These are phyloP conservation scores for Phytophthora pinifolia DNA, from an alignment of 352 stramenopile genomes.

Conservation along the genomic window DNA sequence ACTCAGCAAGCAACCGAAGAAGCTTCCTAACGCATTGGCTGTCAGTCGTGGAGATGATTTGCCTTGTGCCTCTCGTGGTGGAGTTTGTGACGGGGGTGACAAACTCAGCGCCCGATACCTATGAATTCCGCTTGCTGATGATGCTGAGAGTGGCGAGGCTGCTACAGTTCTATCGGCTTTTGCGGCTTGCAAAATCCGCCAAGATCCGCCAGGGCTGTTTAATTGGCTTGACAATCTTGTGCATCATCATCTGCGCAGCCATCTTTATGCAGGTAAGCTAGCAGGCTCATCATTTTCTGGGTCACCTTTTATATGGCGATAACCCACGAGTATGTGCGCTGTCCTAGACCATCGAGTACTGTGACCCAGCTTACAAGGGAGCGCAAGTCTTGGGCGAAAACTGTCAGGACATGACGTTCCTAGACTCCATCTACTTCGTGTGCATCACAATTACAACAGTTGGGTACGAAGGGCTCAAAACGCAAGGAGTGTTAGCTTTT, in stretches of 20 bases:
- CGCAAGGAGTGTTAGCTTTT: too few species aligned
- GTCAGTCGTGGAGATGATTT: conserved; percentile 57
- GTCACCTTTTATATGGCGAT: not conserved
- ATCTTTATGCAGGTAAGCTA: conserved; percentile 54
- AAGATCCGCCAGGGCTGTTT: conserved; percentile 55
- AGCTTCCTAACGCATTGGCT: conserved; percentile 62
- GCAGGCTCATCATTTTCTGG: too few species aligned
- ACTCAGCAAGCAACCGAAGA: conserved; percentile 60
- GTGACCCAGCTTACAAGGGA: conserved; percentile 30
- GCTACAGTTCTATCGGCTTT: conserved; percentile 63
- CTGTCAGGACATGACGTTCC: conserved; percentile 74
- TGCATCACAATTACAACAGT: conserved; percentile 86
- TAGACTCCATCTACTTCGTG: conserved; percentile 82
- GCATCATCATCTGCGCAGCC: conserved; percentile 65
- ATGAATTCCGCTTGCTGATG: conserved; percentile 60
- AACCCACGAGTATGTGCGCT: not conserved
- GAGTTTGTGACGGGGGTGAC: conserved; percentile 27
- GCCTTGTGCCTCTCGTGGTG: conserved; percentile 45
- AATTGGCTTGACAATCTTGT: conserved; percentile 53
- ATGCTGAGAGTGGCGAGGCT: conserved; percentile 62
- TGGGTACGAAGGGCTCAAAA: too few species aligned
- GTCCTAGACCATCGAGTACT: conserved; percentile 62
- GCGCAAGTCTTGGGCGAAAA: conserved; percentile 28
- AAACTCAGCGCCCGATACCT: conserved; percentile 33
- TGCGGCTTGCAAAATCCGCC: conserved; percentile 55